Evolutionary conservation across 371 early-diverging fungal species (phyloP), one percentile per base, ranked within the genome.

Genomic region (Syncephalis plumigaleata): DNA sequence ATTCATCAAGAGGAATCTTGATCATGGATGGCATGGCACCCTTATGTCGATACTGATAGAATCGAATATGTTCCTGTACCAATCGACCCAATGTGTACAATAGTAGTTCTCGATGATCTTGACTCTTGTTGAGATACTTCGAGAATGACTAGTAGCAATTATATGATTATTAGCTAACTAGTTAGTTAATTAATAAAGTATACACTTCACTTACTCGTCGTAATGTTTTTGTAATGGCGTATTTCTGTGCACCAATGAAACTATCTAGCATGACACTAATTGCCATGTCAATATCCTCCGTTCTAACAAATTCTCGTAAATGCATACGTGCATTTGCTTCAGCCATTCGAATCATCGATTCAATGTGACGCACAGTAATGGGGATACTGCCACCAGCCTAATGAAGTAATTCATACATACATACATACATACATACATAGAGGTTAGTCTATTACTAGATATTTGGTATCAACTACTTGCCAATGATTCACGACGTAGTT

Each of bases 291-390:
- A 98, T 75, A 66, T 99, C 99, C 54, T 87, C 89, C 22, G 77
- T 67, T 27, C 83, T 76, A 3, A 98, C 98, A 50, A 75, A 73
- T 52, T 90, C 89, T 42, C 98, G 83, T 40, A 99, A 70, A 56
- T 98, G 94, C 93, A 98, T 97, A 54, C 84, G 81, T 17, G 99
- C 99, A 57, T 92, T 83, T 1, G 98, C 94, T 66, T 99, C 98
- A 11, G 91, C 73, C 66, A 99, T 82, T 38, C 99, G 82, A 23
- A 99, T 77, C 73, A 98, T 97, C 9, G 92, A 86, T 65, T 99
- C 99, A 46, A 98, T 67, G 68, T 97, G 94, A 63, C 99, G 89
- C 8, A 97, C 98, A 3, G 99, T 99, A 54, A 98, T 97, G 3
- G 99, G 98, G 53, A 98, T 85, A 53, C 87, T 76, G 13, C 89